Evolutionary conservation across 768 basidiomycete species (phyloP).

Genomic region (Amanita rimosa): DNA sequence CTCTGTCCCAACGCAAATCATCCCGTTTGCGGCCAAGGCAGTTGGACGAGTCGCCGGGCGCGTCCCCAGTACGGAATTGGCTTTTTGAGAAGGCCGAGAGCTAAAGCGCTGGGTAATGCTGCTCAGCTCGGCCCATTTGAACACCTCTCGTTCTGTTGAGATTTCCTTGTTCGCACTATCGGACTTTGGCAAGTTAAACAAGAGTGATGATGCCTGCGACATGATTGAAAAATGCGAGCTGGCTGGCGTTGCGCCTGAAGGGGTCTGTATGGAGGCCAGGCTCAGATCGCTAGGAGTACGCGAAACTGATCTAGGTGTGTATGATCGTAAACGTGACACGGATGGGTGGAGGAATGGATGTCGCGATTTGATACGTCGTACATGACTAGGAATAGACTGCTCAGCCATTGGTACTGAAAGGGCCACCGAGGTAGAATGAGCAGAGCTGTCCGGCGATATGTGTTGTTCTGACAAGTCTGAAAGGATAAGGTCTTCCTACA

Average conservation of each 20-base stretch:
- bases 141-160: conserved; percentile 38
- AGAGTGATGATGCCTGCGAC: conserved; percentile 56
- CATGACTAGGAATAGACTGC: conserved; percentile 9
- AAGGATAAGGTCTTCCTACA: background rate
- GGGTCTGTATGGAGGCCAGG: conserved; percentile 30
- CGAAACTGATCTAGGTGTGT: conserved; percentile 29
- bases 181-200: conserved; percentile 23
- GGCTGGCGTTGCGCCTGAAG: conserved; percentile 26
- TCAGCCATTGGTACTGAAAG: conserved; percentile 14
- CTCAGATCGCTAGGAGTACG: conserved; percentile 28
- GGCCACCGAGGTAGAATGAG: background rate
- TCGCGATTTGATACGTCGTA: conserved; percentile 19
- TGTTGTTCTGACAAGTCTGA: conserved; percentile 10
- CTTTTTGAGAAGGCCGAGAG: conserved; percentile 41
- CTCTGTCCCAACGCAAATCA: conserved; percentile 84
- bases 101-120: conserved; percentile 48
- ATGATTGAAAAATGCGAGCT: conserved; percentile 56
- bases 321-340: conserved; percentile 74
- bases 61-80: conserved; percentile 49
- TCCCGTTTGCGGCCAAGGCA: conserved; percentile 73
- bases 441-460: background rate
- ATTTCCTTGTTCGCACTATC: conserved; percentile 12
- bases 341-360: conserved; percentile 59
- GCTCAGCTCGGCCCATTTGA: conserved; percentile 66
- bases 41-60: conserved; percentile 57